phyloP scores from a whole-genome alignment of 1,139 yeast genomes.

The Blastobotrys proliferans region DNA sequence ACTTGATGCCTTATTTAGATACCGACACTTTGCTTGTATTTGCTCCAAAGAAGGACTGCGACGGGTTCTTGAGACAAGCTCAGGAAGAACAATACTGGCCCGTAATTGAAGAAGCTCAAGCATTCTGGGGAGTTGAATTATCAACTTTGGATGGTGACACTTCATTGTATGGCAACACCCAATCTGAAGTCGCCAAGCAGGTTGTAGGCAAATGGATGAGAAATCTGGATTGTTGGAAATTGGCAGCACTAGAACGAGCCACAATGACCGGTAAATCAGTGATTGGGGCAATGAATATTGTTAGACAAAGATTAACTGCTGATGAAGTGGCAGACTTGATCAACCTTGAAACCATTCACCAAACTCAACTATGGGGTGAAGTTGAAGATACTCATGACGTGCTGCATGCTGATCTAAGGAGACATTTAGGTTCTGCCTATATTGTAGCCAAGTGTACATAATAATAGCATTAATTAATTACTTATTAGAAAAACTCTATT shows the following conservation, averaged over 20 bases:
- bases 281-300: conserved; percentile 59
- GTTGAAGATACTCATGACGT: conserved; percentile 99
- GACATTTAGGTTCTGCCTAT: conserved; percentile 81
- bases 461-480: neutral
- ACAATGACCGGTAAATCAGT: conserved; percentile 82
- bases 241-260: conserved; percentile 85
- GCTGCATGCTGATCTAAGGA: conserved; percentile 79
- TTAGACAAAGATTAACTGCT: conserved; percentile 40
- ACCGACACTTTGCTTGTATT: conserved; percentile 90
- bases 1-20: conserved; percentile 73
- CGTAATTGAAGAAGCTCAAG: conserved; percentile 62
- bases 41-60: conserved; percentile 77
- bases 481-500: neutral
- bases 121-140: conserved; percentile 51
- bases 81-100: conserved; percentile 79
- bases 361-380: conserved; percentile 93
- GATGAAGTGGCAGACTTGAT: conserved; percentile 77
- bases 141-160: conserved; percentile 74
- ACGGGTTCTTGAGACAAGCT: conserved; percentile 69
- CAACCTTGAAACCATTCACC: conserved; percentile 76
- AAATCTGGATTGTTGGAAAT: conserved; percentile 62
- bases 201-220: conserved; percentile 66
- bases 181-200: conserved; percentile 53
- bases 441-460: conserved; percentile 41
- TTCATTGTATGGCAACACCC: conserved; percentile 78